Evolutionary conservation across 1,139 yeast species (phyloP).

Genomic region (Taphrina wiesneri): DNA sequence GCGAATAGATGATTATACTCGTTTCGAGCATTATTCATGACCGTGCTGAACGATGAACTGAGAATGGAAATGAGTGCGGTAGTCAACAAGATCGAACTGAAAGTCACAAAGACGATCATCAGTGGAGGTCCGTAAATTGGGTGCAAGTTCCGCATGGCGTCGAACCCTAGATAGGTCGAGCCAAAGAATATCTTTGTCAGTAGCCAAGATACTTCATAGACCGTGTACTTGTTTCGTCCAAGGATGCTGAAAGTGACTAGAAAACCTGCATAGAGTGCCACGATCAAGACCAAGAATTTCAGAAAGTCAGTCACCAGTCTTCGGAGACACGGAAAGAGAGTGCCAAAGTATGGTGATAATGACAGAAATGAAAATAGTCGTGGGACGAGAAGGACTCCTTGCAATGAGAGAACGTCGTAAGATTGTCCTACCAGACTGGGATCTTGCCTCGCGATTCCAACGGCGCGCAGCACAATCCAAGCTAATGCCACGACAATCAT

Average conservation of each 20-base stretch:
- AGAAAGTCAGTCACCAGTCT: constrained; percentile 45
- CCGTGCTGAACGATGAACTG: constrained; percentile 44
- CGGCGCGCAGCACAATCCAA: constrained; percentile 42
- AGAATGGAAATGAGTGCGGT: constrained; percentile 46
- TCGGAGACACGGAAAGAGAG: constrained; percentile 45
- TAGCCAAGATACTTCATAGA: constrained; percentile 45
- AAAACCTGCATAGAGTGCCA: constrained; percentile 45
- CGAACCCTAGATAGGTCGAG: constrained; percentile 44
- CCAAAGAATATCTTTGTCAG: constrained; percentile 46
- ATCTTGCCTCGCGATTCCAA: constrained; percentile 38
- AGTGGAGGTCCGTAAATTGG: constrained; percentile 45
- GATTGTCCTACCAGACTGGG: constrained; percentile 39
- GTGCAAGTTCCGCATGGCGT: constrained; percentile 44
- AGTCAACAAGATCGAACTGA: constrained; percentile 44
- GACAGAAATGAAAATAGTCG: constrained; percentile 45
- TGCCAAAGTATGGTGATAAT: constrained; percentile 46
- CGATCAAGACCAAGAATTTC: constrained; percentile 44
- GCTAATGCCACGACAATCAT: constrained; percentile 43
- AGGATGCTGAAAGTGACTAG: constrained; percentile 45
- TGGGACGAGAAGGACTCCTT: constrained; percentile 45
- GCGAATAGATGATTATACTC: constrained; percentile 28
- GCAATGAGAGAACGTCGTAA: constrained; percentile 45
- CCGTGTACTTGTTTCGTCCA: constrained; percentile 43
- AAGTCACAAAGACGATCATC: constrained; percentile 41
- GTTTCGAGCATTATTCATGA: constrained; percentile 44